A percentile compares a stretch with the other conserved stretches of the same genome.
These are phyloP conservation scores for Berberis thunbergii DNA, from an alignment of 164 flowering plant genomes.

Conservation along the genomic window DNA sequence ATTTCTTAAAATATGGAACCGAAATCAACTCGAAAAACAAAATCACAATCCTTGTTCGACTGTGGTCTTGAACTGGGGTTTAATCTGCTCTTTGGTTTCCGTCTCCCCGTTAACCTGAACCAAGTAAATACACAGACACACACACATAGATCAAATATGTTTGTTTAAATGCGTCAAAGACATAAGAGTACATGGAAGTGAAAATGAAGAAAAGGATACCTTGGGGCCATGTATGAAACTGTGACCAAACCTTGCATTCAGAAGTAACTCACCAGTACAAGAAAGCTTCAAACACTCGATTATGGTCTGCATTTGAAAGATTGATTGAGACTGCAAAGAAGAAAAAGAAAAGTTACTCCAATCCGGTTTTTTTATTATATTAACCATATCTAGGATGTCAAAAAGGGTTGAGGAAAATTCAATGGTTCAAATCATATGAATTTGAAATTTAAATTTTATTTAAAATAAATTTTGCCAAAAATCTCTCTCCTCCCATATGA, in stretches of 20 bases:
- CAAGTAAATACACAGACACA: slow-evolving; percentile 1
- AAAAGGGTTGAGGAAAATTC: too few relatives aligned
- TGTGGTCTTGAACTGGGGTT: slow-evolving; percentile 74
- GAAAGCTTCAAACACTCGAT: slow-evolving; percentile 95
- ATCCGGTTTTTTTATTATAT: too few relatives aligned
- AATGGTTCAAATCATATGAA: too few relatives aligned
- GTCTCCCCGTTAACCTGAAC: slow-evolving; percentile 90
- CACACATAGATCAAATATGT: not conserved
- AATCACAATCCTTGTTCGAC: too few relatives aligned
- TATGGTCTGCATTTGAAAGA: slow-evolving; percentile 46
- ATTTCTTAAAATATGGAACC: too few relatives aligned
- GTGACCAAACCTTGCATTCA: slow-evolving; percentile 93
- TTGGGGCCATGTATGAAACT: slow-evolving; percentile 97
- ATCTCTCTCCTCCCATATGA: too few relatives aligned
- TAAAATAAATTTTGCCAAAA: too few relatives aligned
- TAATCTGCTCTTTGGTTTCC: slow-evolving; percentile 96
- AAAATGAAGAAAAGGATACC: slow-evolving; percentile 27
- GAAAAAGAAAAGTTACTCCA: not conserved
- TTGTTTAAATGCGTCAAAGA: not conserved
- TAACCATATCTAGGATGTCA: too few relatives aligned
- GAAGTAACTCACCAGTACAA: slow-evolving; percentile 96
- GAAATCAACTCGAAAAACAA: too few relatives aligned
- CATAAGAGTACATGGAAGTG: not conserved
- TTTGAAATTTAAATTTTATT: too few relatives aligned
- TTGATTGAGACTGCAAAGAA: not conserved